Percentiles rank a stretch among this genome's conserved stretches.
phyloP scores from a whole-genome alignment of 2,329 filamentous ascomycete genomes.

The Ceratocystis alfenasii region DNA sequence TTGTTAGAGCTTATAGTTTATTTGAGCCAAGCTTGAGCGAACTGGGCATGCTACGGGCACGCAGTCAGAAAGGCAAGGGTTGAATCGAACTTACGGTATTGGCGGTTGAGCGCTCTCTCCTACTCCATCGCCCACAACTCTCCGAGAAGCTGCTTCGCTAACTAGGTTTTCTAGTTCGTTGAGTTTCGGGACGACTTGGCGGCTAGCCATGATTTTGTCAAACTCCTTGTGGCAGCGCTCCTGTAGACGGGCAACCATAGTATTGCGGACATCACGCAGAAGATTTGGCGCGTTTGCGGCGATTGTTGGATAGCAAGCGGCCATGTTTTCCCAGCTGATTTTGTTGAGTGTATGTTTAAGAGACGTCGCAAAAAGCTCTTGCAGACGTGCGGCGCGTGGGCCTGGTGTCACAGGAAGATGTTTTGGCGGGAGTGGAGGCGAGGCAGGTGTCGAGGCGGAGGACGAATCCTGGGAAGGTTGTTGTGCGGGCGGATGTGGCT shows the following conservation, averaged over 20 bases:
- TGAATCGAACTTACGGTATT: conserved; percentile 34
- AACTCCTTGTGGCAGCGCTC: conserved; percentile 48
- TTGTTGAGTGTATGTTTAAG: conserved; percentile 44
- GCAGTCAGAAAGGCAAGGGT: not conserved
- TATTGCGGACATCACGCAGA: conserved; percentile 43
- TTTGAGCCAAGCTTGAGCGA: conserved; percentile 13
- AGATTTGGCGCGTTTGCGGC: conserved; percentile 39
- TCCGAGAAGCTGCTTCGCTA: conserved; percentile 36
- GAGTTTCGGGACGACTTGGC: conserved; percentile 44
- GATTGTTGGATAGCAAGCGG: conserved; percentile 51
- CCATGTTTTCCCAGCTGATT: conserved; percentile 46
- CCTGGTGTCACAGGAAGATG: conserved; percentile 38
- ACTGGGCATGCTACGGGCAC: not conserved
- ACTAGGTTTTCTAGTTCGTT: conserved; percentile 49
- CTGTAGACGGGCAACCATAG: conserved; percentile 45
- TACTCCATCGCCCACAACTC: conserved; percentile 26
- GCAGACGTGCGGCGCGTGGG: conserved; percentile 44
- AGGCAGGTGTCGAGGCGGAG: conserved; percentile 25
- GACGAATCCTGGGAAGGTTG: not conserved
- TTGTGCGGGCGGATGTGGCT: not conserved
- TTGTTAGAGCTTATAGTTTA: no score
- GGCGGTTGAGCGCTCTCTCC: conserved; percentile 28
- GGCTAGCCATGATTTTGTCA: conserved; percentile 39
- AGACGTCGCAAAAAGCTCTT: conserved; percentile 41
- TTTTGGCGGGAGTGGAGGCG: conserved; percentile 32